Conservation (phyloP, 2,329 filamentous ascomycete species). For the Pochonia chlamydosporia region DNA sequence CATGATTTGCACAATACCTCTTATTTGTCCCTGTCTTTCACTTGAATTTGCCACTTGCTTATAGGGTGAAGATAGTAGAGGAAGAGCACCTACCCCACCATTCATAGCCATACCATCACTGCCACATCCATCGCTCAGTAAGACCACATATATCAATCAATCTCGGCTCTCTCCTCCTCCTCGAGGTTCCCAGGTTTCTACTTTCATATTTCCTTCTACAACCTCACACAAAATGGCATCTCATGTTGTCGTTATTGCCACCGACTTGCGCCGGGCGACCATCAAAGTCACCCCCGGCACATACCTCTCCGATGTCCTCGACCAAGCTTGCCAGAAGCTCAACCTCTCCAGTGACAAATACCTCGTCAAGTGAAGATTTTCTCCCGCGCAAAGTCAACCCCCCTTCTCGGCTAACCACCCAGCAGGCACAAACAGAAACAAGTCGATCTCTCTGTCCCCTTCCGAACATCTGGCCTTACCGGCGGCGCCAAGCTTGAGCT, state of each 20-base stretch:
- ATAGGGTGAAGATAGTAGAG: too few relatives aligned
- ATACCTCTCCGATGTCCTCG: conserved; percentile 76
- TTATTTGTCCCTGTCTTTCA: too few relatives aligned
- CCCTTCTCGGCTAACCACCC: not conserved
- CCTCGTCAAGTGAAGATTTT: conserved; percentile 63
- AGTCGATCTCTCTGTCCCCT: conserved; percentile 78
- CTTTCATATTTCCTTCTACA: not conserved
- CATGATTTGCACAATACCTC: too few relatives aligned
- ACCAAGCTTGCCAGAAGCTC: conserved; percentile 83
- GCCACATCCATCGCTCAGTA: not conserved
- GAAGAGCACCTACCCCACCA: too few relatives aligned
- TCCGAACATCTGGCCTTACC: conserved; percentile 74
- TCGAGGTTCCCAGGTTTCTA: not conserved
- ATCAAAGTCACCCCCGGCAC: conserved; percentile 81
- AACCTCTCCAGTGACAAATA: conserved; percentile 67
- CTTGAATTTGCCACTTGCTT: not conserved
- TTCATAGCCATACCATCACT: not conserved
- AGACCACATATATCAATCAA: not conserved
- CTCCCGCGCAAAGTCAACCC: not conserved
- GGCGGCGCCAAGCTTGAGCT: conserved; percentile 91
- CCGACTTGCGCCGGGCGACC: conserved; percentile 67
- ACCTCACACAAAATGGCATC: conserved; percentile 60
- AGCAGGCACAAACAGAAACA: conserved; percentile 75
- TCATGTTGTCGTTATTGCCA: conserved; percentile 82
- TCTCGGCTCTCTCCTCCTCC: too few relatives aligned